Evolutionary conservation across 1,284 basidiomycete species (phyloP), one percentile per base, ranked within the genome.

Genomic region (Apiotrichum brassicae): DNA sequence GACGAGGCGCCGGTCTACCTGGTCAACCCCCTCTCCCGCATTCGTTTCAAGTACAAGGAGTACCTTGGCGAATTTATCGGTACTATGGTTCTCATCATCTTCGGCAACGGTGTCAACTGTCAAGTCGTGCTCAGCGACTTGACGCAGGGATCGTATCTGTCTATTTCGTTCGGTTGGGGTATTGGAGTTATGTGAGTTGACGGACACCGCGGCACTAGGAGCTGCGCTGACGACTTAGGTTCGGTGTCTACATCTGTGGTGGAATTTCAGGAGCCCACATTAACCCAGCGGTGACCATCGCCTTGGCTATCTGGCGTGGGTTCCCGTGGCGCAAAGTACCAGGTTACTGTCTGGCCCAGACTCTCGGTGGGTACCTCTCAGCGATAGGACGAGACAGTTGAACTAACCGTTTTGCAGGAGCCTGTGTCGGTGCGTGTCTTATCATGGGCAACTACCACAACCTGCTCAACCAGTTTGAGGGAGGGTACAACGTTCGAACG

Each of bases 261-360:
- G 51, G 51, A 11, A 36, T 45, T 19, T 57, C 54, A 5, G 64
- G 64, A n/a, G 64, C 49, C 1, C 64, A 65, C 44, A 46, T 59
- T 23, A 65, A 65, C 25, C 64, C 64, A 0, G 54, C 58, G 0
- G 53, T 65, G 0, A 63, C 64, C 0, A 28, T 65, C 20, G 26
- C 53, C 4, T 32, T 58, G 19, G 60, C 60, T 3, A 22, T 46
- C 19, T 62, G 58, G 42, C 46, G 59, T n/a, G 53, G 55, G 13
- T 68, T 69, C 49, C 65, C 67, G 3, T 68, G 65, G 67, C 37
- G 50, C 13, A 68, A 66, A 47, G 61, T 60, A 0, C 65, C 66
- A 0, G 59, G 57, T 0, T 69, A 68, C 54, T 25, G 51, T 14
- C 19, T 65, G 3, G 63, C 62, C 3, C 67, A 69, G 48, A 46